A percentile compares a stretch with the other conserved stretches of the same genome.
phyloP scores from a whole-genome alignment of 148 eudicot species.

The Spergularia marina region DNA sequence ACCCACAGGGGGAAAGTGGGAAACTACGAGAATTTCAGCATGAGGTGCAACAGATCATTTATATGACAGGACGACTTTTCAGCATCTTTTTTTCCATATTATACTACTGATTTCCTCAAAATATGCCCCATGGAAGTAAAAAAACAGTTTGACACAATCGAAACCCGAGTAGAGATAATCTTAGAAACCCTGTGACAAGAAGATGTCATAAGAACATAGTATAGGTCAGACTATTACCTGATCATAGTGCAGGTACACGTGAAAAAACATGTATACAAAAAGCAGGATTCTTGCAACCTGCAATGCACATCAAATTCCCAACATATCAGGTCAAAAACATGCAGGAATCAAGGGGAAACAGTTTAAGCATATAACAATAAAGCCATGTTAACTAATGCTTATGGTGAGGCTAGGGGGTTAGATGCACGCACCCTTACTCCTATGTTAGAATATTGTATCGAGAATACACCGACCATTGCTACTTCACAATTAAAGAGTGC shows the following conservation, averaged over 20 bases:
- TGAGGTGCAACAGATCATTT: not conserved
- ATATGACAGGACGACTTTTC: not conserved
- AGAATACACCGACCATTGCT: too few relatives aligned
- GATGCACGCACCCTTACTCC: too few relatives aligned
- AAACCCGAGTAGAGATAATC: not conserved
- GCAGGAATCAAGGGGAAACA: not conserved
- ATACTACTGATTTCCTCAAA: not conserved
- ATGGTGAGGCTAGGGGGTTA: too few relatives aligned
- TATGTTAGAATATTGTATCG: too few relatives aligned
- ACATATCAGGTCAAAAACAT: constrained; percentile 6
- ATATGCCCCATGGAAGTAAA: not conserved
- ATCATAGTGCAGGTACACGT: constrained; percentile 76
- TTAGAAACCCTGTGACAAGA: not conserved
- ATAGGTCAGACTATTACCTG: constrained; percentile 53
- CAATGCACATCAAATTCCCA: constrained; percentile 28
- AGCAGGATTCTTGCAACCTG: constrained; percentile 98
- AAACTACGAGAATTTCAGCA: not conserved
- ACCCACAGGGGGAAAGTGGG: too few relatives aligned
- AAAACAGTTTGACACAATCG: not conserved
- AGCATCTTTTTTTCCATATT: not conserved
- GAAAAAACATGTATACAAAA: constrained; percentile 95
- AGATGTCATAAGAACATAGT: not conserved
- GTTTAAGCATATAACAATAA: too few relatives aligned
- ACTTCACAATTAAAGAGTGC: too few relatives aligned
- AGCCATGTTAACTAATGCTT: too few relatives aligned